phyloP scores from a whole-genome alignment of 1,284 basidiomycete species.

The Trametes pubescens region DNA sequence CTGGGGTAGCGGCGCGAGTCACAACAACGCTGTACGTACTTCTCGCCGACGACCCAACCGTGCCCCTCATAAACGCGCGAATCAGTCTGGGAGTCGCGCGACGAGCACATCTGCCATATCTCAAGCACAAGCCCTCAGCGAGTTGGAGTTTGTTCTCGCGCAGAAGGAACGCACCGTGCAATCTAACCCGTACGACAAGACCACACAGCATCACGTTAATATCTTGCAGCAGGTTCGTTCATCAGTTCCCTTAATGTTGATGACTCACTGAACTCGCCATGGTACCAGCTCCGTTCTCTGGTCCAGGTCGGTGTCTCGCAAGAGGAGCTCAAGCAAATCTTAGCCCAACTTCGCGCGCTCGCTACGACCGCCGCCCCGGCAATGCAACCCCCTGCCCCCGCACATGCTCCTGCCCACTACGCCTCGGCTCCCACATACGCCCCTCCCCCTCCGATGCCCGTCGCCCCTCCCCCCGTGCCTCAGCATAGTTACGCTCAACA shows the following conservation, averaged over 20 bases:
- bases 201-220: constrained; percentile 69
- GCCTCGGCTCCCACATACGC: constrained; percentile 37
- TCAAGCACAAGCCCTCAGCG: constrained; percentile 79
- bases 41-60: constrained; percentile 19
- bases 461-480: neutral
- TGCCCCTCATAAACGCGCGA: constrained; percentile 22
- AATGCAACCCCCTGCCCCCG: constrained; percentile 35
- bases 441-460: constrained; percentile 31
- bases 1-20: constrained; percentile 65
- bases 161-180: constrained; percentile 77
- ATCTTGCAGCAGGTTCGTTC: constrained; percentile 76
- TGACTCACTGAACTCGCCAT: constrained; percentile 17
- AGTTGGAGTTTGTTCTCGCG: constrained; percentile 79
- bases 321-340: constrained; percentile 82
- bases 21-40: constrained; percentile 35
- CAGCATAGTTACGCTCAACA: constrained; percentile 44
- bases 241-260: neutral
- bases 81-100: constrained; percentile 33
- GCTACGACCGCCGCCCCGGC: constrained; percentile 56
- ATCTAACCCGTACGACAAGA: constrained; percentile 70
- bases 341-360: constrained; percentile 76
- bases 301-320: constrained; percentile 84
- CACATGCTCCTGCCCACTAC: constrained; percentile 18
- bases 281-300: constrained; percentile 71
- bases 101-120: constrained; percentile 56